Evolutionary conservation across 768 basidiomycete species (phyloP).

Genomic region (Pleurotus pulmonarius): DNA sequence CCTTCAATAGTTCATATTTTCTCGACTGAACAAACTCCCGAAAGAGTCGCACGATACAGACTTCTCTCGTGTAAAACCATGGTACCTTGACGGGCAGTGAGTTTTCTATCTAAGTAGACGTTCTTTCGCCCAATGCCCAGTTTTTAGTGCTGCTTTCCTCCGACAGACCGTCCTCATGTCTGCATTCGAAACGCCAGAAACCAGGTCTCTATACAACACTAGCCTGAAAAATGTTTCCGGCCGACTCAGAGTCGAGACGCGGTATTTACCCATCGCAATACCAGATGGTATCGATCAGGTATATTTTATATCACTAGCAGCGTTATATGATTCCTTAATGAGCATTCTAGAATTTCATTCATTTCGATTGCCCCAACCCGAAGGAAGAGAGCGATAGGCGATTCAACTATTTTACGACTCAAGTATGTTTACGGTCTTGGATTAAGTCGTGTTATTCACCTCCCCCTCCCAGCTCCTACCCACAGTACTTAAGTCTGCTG

Average conservation of each 20-base stretch:
- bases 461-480: conserved; percentile 63
- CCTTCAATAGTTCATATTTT: conserved; percentile 69
- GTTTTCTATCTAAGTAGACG: conserved; percentile 23
- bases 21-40: conserved; percentile 82
- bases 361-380: conserved; percentile 68
- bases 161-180: conserved; percentile 90
- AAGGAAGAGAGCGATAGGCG: conserved; percentile 84
- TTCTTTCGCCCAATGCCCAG: not conserved
- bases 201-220: conserved; percentile 72
- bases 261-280: conserved; percentile 73
- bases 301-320: not conserved
- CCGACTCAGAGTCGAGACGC: conserved; percentile 65
- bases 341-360: conserved; percentile 54
- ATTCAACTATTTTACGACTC: conserved; percentile 83
- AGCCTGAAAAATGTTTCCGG: conserved; percentile 81
- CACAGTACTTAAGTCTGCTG: conserved; percentile 82
- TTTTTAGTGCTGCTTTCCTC: conserved; percentile 68
- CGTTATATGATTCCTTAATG: not conserved
- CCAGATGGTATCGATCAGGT: conserved; percentile 82
- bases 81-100: conserved; percentile 95
- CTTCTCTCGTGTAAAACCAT: conserved; percentile 95
- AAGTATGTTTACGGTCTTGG: conserved; percentile 39
- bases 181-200: conserved; percentile 87
- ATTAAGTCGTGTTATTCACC: not conserved
- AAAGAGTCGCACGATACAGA: conserved; percentile 92